phyloP scores from a whole-genome alignment of 208 protist genomes.

The Borovskyia barvae region DNA sequence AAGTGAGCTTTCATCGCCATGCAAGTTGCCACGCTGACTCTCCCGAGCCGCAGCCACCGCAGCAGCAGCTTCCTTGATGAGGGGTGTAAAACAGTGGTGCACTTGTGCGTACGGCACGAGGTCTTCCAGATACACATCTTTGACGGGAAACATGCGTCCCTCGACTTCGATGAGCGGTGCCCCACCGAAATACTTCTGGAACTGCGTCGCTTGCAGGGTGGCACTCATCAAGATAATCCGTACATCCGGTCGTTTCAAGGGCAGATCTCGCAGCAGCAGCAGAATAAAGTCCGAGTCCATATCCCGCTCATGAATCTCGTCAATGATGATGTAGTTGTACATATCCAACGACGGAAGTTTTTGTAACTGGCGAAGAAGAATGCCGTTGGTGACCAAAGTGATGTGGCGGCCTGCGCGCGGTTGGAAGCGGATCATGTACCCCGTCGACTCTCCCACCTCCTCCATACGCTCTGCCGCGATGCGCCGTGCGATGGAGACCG shows the following conservation, averaged over 20 bases:
- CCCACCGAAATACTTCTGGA: constrained; percentile 77
- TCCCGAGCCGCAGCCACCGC: not conserved
- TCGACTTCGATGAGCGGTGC: constrained; percentile 85
- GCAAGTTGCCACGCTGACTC: too few relatives aligned
- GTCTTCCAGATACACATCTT: constrained; percentile 87
- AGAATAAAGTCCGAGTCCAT: constrained; percentile 99
- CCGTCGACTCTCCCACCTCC: constrained; percentile 94
- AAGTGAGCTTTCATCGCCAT: too few relatives aligned
- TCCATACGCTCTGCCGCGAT: constrained; percentile 97
- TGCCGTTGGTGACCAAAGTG: constrained; percentile 98
- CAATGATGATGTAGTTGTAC: constrained; percentile 98
- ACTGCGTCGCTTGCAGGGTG: constrained; percentile 89
- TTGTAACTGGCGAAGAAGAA: constrained; percentile 96
- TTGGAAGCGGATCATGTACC: constrained; percentile 99
- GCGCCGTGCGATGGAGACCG: constrained; percentile 97
- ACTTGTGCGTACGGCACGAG: constrained; percentile 56
- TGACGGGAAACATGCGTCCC: constrained; percentile 79
- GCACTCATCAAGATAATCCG: constrained; percentile 98
- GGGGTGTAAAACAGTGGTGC: constrained; percentile 70
- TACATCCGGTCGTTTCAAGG: constrained; percentile 82
- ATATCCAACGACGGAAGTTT: constrained; percentile 77
- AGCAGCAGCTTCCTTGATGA: constrained; percentile 60
- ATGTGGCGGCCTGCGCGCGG: constrained; percentile 91
- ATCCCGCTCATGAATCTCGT: constrained; percentile 99
- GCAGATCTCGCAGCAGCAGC: constrained; percentile 94